Evolutionary conservation across 805 yeast genomes (phyloP), one percentile per base, ranked within the genome.

Genomic region (Pichia eremophila): DNA sequence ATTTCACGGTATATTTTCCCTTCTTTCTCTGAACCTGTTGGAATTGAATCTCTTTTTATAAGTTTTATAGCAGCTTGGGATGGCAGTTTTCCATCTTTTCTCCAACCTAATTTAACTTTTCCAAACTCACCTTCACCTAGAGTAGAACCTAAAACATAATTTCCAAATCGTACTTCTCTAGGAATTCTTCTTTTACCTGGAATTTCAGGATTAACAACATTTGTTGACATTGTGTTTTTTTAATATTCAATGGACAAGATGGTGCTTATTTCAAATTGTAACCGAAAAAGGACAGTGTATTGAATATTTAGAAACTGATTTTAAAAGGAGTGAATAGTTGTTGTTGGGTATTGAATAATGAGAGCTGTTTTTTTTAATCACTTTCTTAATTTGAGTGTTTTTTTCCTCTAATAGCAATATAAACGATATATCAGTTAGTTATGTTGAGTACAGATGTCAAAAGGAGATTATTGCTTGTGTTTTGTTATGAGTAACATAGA

Each of bases 101-200:
- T 74, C 97, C 97, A 91, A 14, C 97, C 98, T 22, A 93, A 72
- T 63, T 91, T 93, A 49, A 93, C 99, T 65, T 93, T 91, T 50
- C 99, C 99, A 65, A 93, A 93, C 62, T 93, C 99, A 43, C 99
- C 99, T 67, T 93, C 96, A 34, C 99, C 99, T 14, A 93, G 69
- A 0, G 99, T 91, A 14, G 95, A 82, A 3, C 98, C 99, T 8
- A 93, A 73, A 22, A 86, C 78, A 60, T 90, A 93, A 14, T 86
- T 81, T 27, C 99, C 99, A 62, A 93, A 90, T 38, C 95, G 75
- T 19, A 84, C 82, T 60, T 84, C 89, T 53, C 84, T 71, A 52
- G 77, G 79, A 31, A 48, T 43, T 32, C 47, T 47, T 9, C 50
- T 38, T 19, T 47, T 51, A 8, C 39, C 42, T 3, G 40, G 37